These are phyloP conservation scores for Cucumis hystrix DNA, from an alignment of 306 rosid genomes.

Conservation along the genomic window DNA sequence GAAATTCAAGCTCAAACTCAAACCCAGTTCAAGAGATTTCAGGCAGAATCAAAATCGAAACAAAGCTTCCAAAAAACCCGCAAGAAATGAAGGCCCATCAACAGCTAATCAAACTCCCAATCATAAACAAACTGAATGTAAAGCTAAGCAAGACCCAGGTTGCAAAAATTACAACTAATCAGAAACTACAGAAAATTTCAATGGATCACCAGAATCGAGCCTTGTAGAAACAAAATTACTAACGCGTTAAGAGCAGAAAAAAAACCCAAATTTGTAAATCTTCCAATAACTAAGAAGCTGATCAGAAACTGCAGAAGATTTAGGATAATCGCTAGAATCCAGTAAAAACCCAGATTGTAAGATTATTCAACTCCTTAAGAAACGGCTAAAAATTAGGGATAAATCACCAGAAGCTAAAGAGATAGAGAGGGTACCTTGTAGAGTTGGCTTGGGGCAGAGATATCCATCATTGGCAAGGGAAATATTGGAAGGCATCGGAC, in stretches of 20 bases:
- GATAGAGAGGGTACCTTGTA: constrained; percentile 29
- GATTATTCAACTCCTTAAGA: not conserved
- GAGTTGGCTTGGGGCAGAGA: constrained; percentile 25
- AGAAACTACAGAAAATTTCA: not conserved
- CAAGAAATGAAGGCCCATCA: not conserved
- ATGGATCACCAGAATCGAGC: not conserved
- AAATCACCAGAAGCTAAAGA: not conserved
- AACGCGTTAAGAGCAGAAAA: not conserved
- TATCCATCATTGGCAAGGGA: constrained; percentile 70
- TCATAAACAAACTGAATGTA: not conserved
- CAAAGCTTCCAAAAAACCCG: not conserved
- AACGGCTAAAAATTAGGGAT: not conserved
- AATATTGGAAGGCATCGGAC: constrained; percentile 60
- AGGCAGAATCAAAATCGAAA: not conserved
- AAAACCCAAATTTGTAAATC: not conserved
- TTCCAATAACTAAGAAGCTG: not conserved
- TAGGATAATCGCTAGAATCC: not conserved
- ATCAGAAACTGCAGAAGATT: not conserved
- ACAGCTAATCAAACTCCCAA: not conserved
- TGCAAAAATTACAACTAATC: not conserved
- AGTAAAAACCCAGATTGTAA: not conserved
- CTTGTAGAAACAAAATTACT: not conserved
- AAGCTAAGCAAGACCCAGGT: not conserved
- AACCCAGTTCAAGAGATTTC: not conserved
- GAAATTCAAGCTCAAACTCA: not conserved